These are phyloP conservation scores for Cystobasidium ongulense DNA, from an alignment of 768 basidiomycete genomes.

Conservation along the genomic window DNA sequence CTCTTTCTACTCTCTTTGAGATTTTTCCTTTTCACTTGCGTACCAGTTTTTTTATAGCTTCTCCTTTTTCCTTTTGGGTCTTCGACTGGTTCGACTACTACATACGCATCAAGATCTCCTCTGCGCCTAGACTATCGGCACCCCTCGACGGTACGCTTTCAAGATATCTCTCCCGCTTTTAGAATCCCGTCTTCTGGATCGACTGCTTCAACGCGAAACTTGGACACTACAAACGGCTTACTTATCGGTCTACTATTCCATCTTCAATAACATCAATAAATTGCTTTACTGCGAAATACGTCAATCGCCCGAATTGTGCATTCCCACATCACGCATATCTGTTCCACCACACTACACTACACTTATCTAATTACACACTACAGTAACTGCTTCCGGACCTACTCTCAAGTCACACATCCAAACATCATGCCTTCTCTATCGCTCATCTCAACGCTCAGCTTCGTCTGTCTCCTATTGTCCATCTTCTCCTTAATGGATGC, in stretches of 20 bases:
- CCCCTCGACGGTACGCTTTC: background rate
- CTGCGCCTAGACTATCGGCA: background rate
- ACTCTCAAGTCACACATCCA: background rate
- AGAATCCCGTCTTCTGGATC: background rate
- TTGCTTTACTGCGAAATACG: background rate
- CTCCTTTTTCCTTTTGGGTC: background rate
- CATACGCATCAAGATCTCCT: no score
- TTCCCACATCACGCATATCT: no score
- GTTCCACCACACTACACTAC: background rate
- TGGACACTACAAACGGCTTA: background rate
- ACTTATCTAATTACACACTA: background rate
- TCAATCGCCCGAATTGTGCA: background rate
- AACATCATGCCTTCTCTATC: background rate
- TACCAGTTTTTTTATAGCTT: background rate
- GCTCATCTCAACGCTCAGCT: background rate
- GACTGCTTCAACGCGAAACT: background rate
- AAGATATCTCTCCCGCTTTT: background rate
- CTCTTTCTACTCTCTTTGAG: background rate
- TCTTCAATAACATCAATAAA: background rate
- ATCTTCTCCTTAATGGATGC: background rate
- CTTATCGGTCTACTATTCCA: background rate
- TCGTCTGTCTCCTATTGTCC: background rate
- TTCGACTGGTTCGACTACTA: no score
- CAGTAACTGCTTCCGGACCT: no score
- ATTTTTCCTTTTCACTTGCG: background rate